Evolutionary conservation across 116 monocot genomes (phyloP), one percentile per base, ranked within the genome.

Genomic region (Trichopus zeylanicus): DNA sequence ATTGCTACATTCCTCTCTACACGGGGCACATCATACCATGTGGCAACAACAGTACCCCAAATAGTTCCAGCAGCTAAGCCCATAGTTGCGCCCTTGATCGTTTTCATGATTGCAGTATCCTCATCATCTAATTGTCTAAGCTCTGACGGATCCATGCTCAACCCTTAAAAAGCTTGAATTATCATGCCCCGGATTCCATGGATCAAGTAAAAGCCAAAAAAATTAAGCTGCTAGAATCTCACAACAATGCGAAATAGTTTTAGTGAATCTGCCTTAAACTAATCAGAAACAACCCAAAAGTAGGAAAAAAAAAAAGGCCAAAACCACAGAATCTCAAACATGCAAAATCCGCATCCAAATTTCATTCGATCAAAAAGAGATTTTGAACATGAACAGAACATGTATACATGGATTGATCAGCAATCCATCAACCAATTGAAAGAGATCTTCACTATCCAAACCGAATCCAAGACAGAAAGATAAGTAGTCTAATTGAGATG

Each of bases 1-100:
- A 95, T 76, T 34, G 95, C 90, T 3, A 95, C 79, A 29, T 75
- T 75, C 59, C 95, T 74, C 69, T 95, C 95, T 0, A 95, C 95
- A 31, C 95, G 80, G 28, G 90, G 90, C 49, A 95, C 90, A 58
- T 95, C 90, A 62, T 90, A 67, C 95, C 95, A 90, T 3, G 87
- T 90, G 2, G 95, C 90, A 25, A 95, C 91, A 51, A 95, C 57
- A 19, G 91, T 95, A 26, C 95, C 95, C 78, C 84, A 95, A 27
- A 90, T 84, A 2, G 81, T 70, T 30, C 95, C 95, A 28, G 71
- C 87, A 19, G 69, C 84, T 4, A 87, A 61, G 51, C 90, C 90
- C 60, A 70, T 74, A 8, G 73, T 72, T 55, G 90, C 84, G 25
- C 81, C 95, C 79, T 95, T 95, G 46, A 95, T 55, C 16, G 84